Conservation (phyloP, 768 basidiomycete species). For the Leccinellum luteum region DNA sequence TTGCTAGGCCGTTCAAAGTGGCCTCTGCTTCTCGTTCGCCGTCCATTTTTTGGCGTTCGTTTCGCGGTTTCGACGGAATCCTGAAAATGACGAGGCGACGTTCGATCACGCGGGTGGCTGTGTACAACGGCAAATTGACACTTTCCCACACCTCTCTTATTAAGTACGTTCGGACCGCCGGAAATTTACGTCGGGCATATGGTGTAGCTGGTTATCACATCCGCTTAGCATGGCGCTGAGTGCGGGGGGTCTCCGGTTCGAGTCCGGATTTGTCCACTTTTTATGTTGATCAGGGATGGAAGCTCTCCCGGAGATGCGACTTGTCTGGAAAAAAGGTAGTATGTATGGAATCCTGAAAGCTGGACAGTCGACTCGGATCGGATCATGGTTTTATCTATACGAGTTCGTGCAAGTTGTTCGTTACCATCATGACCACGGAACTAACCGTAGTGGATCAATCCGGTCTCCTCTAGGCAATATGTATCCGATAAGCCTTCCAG, state of each 20-base stretch:
- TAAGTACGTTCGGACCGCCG: too few relatives aligned
- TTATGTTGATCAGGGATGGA: too few relatives aligned
- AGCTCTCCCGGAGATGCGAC: too few relatives aligned
- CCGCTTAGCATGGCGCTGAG: constrained; percentile 35
- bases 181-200: constrained; percentile 23
- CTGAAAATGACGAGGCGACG: constrained; percentile 26
- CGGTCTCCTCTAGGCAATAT: too few relatives aligned
- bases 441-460: too few relatives aligned
- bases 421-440: too few relatives aligned
- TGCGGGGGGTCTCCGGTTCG: constrained; percentile 42
- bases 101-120: constrained; percentile 30
- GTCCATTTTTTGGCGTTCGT: constrained; percentile 23
- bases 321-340: too few relatives aligned
- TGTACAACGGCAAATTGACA: neutral
- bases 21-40: constrained; percentile 14
- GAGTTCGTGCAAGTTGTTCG: too few relatives aligned
- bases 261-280: constrained; percentile 39
- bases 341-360: too few relatives aligned
- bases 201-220: constrained; percentile 42
- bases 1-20: neutral
- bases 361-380: too few relatives aligned
- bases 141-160: constrained; percentile 8
- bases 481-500: too few relatives aligned
- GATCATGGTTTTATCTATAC: too few relatives aligned
- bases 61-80: constrained; percentile 15